These are phyloP conservation scores for Plenodomus tracheiphilus DNA, from an alignment of 2,329 filamentous ascomycete species.

Conservation along the genomic window DNA sequence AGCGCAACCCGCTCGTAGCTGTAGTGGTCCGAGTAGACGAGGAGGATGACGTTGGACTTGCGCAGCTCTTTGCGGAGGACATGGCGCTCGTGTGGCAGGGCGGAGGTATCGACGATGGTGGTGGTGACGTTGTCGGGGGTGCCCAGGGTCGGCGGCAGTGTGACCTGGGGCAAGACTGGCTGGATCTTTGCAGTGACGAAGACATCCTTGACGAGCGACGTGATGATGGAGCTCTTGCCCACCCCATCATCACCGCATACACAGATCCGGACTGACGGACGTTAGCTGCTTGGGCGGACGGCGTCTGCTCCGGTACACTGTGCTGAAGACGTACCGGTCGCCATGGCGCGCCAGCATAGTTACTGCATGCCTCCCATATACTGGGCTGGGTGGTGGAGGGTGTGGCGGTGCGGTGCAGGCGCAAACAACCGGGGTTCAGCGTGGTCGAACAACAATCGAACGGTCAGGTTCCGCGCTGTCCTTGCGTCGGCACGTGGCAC, in stretches of 20 bases:
- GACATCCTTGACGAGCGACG: slow-evolving; percentile 93
- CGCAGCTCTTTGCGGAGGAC: slow-evolving; percentile 91
- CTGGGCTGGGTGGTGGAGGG: too few species aligned
- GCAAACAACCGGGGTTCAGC: too few species aligned
- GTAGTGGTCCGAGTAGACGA: slow-evolving; percentile 98
- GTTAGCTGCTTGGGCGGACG: too few species aligned
- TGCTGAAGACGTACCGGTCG: slow-evolving; percentile 27
- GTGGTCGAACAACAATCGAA: too few species aligned
- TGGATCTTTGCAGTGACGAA: slow-evolving; percentile 97
- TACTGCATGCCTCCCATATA: not conserved
- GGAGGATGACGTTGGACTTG: slow-evolving; percentile 93
- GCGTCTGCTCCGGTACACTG: too few species aligned
- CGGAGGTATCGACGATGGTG: slow-evolving; percentile 95
- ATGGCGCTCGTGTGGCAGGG: slow-evolving; percentile 88
- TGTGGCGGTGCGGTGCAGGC: too few species aligned
- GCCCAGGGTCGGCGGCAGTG: slow-evolving; percentile 87
- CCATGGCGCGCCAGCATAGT: slow-evolving; percentile 25
- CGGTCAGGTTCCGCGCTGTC: not conserved
- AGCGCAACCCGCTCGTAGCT: slow-evolving; percentile 96
- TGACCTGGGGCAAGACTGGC: slow-evolving; percentile 89
- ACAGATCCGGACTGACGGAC: slow-evolving; percentile 86
- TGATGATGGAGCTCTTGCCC: slow-evolving; percentile 66
- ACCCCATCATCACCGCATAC: slow-evolving; percentile 90
- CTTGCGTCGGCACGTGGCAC: slow-evolving; percentile 9
- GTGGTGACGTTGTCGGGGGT: slow-evolving; percentile 97